Evolutionary conservation across 2,329 filamentous ascomycete species (phyloP).

Genomic region (Aspergillus novofumigatus): DNA sequence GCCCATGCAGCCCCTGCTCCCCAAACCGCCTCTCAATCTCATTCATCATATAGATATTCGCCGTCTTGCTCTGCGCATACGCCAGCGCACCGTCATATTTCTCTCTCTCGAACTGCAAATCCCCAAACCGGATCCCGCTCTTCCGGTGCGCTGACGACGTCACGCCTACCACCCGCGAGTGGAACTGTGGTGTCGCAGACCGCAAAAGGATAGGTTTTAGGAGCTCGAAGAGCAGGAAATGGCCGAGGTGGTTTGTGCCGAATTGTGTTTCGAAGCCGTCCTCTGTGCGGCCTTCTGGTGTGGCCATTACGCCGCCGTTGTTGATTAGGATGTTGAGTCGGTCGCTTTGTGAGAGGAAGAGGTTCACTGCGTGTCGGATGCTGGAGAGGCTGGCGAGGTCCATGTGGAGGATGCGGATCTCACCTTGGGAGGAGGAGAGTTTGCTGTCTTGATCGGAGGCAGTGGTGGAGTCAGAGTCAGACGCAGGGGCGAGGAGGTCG

Average conservation of each 20-base stretch:
- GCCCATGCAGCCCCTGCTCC: constrained; percentile 39
- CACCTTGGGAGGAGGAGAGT: background rate
- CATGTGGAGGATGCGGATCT: constrained; percentile 31
- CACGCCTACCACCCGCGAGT: constrained; percentile 46
- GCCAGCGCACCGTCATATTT: constrained; percentile 25
- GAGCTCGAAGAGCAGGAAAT: constrained; percentile 30
- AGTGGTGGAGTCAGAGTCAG: background rate
- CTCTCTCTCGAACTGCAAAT: constrained; percentile 14
- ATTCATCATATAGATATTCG: constrained; percentile 49
- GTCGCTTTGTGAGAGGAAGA: constrained; percentile 1
- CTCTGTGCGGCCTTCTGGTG: background rate
- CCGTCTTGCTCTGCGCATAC: constrained; percentile 49
- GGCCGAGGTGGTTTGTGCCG: constrained; percentile 31
- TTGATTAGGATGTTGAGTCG: constrained; percentile 8
- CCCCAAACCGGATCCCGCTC: constrained; percentile 20
- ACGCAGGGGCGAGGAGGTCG: constrained; percentile 15
- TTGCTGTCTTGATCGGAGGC: too few species aligned
- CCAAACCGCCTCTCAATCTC: constrained; percentile 49
- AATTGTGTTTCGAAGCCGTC: constrained; percentile 36
- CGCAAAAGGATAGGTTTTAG: constrained; percentile 14
- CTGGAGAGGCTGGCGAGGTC: constrained; percentile 30
- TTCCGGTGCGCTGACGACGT: constrained; percentile 43
- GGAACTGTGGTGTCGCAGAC: constrained; percentile 29
- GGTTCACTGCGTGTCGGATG: constrained; percentile 19
- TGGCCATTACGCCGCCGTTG: constrained; percentile 12